Base-by-base conservation (phyloP, 306 rosid species). In the Prunus salicina region DNA sequence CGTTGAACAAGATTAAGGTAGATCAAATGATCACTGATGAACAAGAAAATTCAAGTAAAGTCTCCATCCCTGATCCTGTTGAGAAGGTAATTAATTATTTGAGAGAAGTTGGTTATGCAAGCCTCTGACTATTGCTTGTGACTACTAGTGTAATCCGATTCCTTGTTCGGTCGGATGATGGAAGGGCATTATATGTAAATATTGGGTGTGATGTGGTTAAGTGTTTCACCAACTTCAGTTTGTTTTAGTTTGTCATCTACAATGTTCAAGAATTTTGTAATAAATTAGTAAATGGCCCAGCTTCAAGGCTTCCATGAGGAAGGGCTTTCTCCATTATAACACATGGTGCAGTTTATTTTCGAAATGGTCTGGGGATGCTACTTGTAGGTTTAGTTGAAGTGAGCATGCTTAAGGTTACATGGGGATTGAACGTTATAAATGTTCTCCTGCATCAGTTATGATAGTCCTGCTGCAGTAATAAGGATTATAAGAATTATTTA, bases 1-100 rank as follows among this genome's bases (percentile, higher is more conserved):
- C 79, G 45, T 47, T 41, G 57, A 81, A 87, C 61, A 77, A 81
- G 77, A 78, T 58, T 80, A 69, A 73, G 74, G 84, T 68, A 51
- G 88, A 86, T 76, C 85, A 81, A 75, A 30, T 69, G 11, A 67
- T 55, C 81, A 67, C 68, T 62, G 87, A 84, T 77, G 88, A 84
- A 82, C 82, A 84, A 30, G 82, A 76, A 77, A 76, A 69, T 73
- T 84, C 67, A 4, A 84, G 80, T 74, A 87, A 77, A 76, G 77
- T 61, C 64, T 83, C 86, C 55, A 51, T 79, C 46, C 70, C 75
- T 14, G 80, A 80, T 78, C 81, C 80, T 52, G 63, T 81, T 27
- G 89, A 79, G 73, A 68, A 68, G 91, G 97, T 92, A 86, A 81
- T 43, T 5, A 15, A 34, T 51, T 50, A 34, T 50, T 63, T 4